phyloP scores from a whole-genome alignment of 106 monocot genomes.

The Dendrobium huoshanense region DNA sequence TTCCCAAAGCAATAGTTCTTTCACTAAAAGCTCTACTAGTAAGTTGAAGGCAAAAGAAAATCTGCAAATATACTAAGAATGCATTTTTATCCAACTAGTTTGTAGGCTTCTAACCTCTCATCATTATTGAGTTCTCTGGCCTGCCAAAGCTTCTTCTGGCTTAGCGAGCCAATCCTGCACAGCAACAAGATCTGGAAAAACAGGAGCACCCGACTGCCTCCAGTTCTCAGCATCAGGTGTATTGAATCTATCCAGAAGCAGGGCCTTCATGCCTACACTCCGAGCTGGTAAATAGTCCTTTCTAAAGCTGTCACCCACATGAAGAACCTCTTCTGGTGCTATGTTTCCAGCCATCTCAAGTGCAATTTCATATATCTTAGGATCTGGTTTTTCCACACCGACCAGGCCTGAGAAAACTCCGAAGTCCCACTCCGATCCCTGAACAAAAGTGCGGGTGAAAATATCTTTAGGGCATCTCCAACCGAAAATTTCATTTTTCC shows the following conservation, averaged over 20 bases:
- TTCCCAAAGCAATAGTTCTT: too few relatives aligned
- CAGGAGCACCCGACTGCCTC: slow-evolving; percentile 66
- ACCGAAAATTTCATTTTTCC: too few relatives aligned
- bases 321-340: slow-evolving; percentile 64
- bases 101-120: background rate
- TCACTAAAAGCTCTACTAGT: too few relatives aligned
- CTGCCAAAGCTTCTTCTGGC: slow-evolving; percentile 29
- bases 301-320: slow-evolving; percentile 87
- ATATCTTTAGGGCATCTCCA: too few relatives aligned
- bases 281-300: slow-evolving; percentile 86
- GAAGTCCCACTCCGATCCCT: slow-evolving; percentile 99
- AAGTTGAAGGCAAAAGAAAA: too few relatives aligned
- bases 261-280: slow-evolving; percentile 77
- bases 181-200: slow-evolving; percentile 72
- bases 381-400: slow-evolving; percentile 84
- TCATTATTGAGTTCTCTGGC: background rate
- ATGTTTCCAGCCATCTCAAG: slow-evolving; percentile 75
- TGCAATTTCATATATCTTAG: slow-evolving; percentile 74
- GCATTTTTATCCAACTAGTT: too few relatives aligned
- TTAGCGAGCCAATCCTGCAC: slow-evolving; percentile 55
- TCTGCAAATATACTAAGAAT: too few relatives aligned
- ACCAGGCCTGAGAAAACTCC: slow-evolving; percentile 93
- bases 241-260: slow-evolving; percentile 84
- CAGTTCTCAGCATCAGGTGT: slow-evolving; percentile 70
- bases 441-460: background rate